Conservation (phyloP, 768 basidiomycete genomes). For the Boletellus sp. region DNA sequence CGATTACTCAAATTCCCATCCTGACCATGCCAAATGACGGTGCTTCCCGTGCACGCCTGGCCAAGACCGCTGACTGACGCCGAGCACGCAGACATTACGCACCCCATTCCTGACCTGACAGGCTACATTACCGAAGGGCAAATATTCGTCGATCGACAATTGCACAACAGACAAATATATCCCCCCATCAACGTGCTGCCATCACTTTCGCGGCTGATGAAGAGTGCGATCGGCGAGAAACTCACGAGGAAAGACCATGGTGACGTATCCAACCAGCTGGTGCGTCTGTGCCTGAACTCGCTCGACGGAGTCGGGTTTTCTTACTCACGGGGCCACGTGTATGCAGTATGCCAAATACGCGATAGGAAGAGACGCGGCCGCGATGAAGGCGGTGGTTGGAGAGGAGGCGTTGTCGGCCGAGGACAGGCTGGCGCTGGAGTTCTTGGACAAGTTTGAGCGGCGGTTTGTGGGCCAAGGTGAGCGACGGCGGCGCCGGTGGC, state of each 20-base stretch:
- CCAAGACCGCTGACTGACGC: slow-evolving; percentile 23
- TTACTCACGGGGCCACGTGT: slow-evolving; percentile 22
- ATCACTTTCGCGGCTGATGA: slow-evolving; percentile 98
- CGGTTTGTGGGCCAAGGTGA: slow-evolving; percentile 95
- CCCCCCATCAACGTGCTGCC: slow-evolving; percentile 99
- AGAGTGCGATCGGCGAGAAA: slow-evolving; percentile 97
- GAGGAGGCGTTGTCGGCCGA: slow-evolving; percentile 94
- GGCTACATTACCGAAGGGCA: slow-evolving; percentile 99
- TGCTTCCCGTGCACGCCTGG: slow-evolving; percentile 37
- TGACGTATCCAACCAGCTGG: slow-evolving; percentile 98
- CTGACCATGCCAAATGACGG: slow-evolving; percentile 99
- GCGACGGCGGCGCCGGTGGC: slow-evolving; percentile 8
- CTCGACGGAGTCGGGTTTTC: background rate
- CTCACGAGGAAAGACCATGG: slow-evolving; percentile 97
- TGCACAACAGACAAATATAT: slow-evolving; percentile 96
- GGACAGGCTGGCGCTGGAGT: slow-evolving; percentile 95
- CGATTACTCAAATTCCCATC: slow-evolving; percentile 99
- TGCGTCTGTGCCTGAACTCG: slow-evolving; percentile 41
- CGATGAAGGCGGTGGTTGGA: slow-evolving; percentile 99
- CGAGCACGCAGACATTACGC: slow-evolving; percentile 84
- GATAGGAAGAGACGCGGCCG: slow-evolving; percentile 92
- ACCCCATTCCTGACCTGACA: slow-evolving; percentile 98
- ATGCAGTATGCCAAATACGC: slow-evolving; percentile 96
- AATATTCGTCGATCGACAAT: slow-evolving; percentile 96
- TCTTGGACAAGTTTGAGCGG: slow-evolving; percentile 95